Base-by-base conservation (phyloP, 257 asterid genomes). In the Forsythia suspensa region DNA sequence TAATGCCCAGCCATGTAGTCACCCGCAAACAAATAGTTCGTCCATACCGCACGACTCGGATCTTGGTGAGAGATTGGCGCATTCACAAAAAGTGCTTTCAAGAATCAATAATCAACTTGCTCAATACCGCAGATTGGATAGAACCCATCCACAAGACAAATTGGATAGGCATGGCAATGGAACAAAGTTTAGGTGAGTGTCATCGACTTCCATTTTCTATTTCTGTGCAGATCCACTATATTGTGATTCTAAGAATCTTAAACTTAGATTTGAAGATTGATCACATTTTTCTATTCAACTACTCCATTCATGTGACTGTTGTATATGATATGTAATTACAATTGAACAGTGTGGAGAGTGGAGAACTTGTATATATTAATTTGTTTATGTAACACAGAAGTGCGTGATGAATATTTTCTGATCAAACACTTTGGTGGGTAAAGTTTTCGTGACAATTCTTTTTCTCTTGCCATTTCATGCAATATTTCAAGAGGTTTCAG, bases 1-100 rank as follows among this genome's bases (percentile, higher is more conserved):
- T 59, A 86, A 83, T 37, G 55, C 78, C 40, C 87, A 80, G 67
- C 76, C 76, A 51, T 83, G 44, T 29, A 78, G 73, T 69, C 87
- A 86, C 68, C 85, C 82, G 4, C 92, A 80, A 82, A 81, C 63
- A 48, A 78, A 69, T 43, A 81, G 81, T 76, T 75, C 48, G 72
- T 76, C 81, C 51, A 88, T 89, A 82, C 80, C 84, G 41, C 81
- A 74, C 76, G 84, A 82, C 51, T 69, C 55, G 21, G 84, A 83
- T 24, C 84, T 85, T 48, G 79, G 87, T 84, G 85, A 84, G 88
- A 88, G 89, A 83, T 79, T 85, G 81, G 75, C 80, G 46, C 83
- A 80, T 75, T 83, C 92, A 37, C 88, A 87, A 67, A 87, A 81
- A 76, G 82, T 82, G 74, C 87, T 84, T 66, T 83, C 86, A 65